Conservation (phyloP, 2,329 filamentous ascomycete species). For the Fusarium phyllophilum region DNA sequence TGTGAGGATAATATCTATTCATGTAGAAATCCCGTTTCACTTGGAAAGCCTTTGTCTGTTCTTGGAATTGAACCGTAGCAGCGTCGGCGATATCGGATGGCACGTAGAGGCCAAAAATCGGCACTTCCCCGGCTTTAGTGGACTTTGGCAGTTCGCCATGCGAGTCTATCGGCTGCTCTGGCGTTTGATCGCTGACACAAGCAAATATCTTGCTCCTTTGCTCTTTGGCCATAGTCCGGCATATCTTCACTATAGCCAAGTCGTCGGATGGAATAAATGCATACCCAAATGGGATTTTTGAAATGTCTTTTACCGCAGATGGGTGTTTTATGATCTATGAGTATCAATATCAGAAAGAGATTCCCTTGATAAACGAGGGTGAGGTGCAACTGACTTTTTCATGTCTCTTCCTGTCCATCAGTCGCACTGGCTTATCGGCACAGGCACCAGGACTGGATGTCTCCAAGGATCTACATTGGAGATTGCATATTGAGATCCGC, state of each 20-base stretch:
- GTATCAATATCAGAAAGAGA: background rate
- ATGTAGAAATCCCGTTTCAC: background rate
- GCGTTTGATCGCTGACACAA: background rate
- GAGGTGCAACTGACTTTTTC: background rate
- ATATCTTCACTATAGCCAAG: background rate
- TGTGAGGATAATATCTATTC: background rate
- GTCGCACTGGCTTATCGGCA: background rate
- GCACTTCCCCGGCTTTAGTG: accelerated
- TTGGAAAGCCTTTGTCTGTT: background rate
- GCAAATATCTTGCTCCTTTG: background rate
- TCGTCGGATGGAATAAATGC: background rate
- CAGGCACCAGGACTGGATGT: background rate
- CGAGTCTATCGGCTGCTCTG: background rate
- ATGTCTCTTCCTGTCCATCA: background rate
- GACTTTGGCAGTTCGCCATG: background rate
- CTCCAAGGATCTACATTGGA: background rate
- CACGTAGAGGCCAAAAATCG: background rate
- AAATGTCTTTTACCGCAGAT: background rate
- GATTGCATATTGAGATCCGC: background rate
- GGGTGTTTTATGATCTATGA: background rate
- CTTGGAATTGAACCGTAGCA: background rate
- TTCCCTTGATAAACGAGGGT: background rate
- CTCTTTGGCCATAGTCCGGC: background rate
- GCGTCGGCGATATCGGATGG: background rate
- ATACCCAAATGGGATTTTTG: background rate